Evolutionary conservation across 2,329 filamentous ascomycete species (phyloP).

Genomic region (Xylaria sp.): DNA sequence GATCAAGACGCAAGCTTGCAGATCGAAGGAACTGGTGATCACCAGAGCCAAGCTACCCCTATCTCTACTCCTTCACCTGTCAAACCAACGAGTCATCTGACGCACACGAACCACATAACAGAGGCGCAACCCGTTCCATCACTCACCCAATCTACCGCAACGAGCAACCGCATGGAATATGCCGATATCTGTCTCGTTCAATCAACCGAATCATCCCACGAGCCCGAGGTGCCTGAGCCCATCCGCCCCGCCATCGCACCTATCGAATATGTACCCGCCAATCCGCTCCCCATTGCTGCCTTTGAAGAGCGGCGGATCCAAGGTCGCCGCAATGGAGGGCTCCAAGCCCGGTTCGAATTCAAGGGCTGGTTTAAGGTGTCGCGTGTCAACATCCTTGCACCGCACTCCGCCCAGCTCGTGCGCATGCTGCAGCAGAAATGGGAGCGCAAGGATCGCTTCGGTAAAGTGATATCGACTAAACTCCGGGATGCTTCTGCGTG

Average conservation of each 20-base stretch:
- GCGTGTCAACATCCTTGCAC: constrained; percentile 42
- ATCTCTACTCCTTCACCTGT: constrained; percentile 5
- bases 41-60: constrained; percentile 3
- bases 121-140: neutral
- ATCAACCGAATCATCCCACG: constrained; percentile 24
- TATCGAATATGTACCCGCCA: constrained; percentile 42
- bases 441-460: constrained; percentile 41
- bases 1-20: neutral
- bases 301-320: constrained; percentile 38
- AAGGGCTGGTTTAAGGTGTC: constrained; percentile 43
- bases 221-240: constrained; percentile 5
- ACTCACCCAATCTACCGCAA: neutral
- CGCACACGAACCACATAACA: constrained; percentile 18
- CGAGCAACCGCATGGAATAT: neutral
- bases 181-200: constrained; percentile 33
- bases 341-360: constrained; percentile 38
- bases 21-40: neutral
- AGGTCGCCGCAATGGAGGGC: neutral
- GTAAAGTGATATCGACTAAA: constrained; percentile 28
- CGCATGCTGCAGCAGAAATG: constrained; percentile 45
- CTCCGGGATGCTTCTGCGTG: constrained; percentile 29
- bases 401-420: constrained; percentile 42
- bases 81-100: neutral
- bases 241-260: constrained; percentile 38
- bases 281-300: constrained; percentile 37